phyloP scores from a whole-genome alignment of 2,329 filamentous ascomycete genomes.

The Microdochium bolleyi region DNA sequence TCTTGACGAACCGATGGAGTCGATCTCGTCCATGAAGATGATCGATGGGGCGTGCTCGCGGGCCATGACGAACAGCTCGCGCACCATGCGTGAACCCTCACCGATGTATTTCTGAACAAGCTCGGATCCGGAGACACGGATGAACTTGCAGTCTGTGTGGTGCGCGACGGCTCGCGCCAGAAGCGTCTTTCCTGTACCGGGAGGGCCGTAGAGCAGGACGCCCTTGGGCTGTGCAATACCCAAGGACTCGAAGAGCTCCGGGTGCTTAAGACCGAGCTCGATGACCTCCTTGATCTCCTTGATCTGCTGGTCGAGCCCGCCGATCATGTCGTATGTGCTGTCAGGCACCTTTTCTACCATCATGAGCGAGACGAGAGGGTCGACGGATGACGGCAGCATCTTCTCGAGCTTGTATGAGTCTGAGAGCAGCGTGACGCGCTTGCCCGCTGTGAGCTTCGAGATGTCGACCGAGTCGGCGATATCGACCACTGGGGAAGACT shows the following conservation, averaged over 20 bases:
- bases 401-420: constrained; percentile 99
- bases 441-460: constrained; percentile 90
- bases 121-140: constrained; percentile 91
- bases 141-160: constrained; percentile 99
- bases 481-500: constrained; percentile 66
- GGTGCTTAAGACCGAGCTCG: constrained; percentile 95
- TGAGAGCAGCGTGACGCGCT: constrained; percentile 91
- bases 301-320: constrained; percentile 96
- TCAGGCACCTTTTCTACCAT: constrained; percentile 99
- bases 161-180: constrained; percentile 93
- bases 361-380: constrained; percentile 98
- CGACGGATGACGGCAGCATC: constrained; percentile 95
- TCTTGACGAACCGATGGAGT: constrained; percentile 94
- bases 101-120: constrained; percentile 99
- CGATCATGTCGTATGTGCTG: constrained; percentile 99
- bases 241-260: constrained; percentile 97
- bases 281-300: constrained; percentile 99
- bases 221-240: constrained; percentile 98
- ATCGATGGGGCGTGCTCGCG: constrained; percentile 96
- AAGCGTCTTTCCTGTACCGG: constrained; percentile 94
- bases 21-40: constrained; percentile 99
- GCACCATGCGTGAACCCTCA: constrained; percentile 95
- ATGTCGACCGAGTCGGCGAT: constrained; percentile 92
- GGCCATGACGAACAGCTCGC: constrained; percentile 98
- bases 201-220: constrained; percentile 91